These are phyloP conservation scores for Termitomyces bulborhizus DNA, from an alignment of 768 basidiomycete species.

Conservation along the genomic window DNA sequence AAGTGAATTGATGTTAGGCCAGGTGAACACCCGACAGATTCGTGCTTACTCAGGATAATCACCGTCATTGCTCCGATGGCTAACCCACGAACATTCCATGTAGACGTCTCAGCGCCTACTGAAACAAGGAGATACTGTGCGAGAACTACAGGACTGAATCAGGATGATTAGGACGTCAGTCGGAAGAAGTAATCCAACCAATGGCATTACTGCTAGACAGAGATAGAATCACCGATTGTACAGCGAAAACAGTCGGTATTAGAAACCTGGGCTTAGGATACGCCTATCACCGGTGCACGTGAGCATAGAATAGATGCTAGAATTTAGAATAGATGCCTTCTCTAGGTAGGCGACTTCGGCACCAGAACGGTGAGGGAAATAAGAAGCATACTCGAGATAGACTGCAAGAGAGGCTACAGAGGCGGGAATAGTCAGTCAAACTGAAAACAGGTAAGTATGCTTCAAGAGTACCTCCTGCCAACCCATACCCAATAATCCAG, in stretches of 20 bases:
- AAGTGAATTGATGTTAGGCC: slow-evolving; percentile 1
- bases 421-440: background rate
- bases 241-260: slow-evolving; percentile 36
- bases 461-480: slow-evolving; percentile 23
- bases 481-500: slow-evolving; percentile 33
- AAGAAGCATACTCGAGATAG: slow-evolving; percentile 40
- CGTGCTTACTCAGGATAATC: slow-evolving; percentile 18
- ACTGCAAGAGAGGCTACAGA: slow-evolving; percentile 25
- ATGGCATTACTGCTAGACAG: slow-evolving; percentile 34
- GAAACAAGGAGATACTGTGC: slow-evolving; percentile 30
- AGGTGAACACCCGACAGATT: background rate
- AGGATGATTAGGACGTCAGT: background rate
- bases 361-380: slow-evolving; percentile 44
- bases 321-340: slow-evolving; percentile 20
- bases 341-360: slow-evolving; percentile 44
- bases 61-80: slow-evolving; percentile 27
- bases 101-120: slow-evolving; percentile 20
- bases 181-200: slow-evolving; percentile 14
- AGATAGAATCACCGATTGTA: slow-evolving; percentile 30
- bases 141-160: slow-evolving; percentile 19
- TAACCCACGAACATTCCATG: slow-evolving; percentile 29
- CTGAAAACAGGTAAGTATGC: no score
- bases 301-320: background rate
- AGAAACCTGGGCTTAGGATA: slow-evolving; percentile 36
- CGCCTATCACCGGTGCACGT: slow-evolving; percentile 20